Evolutionary conservation across 306 rosid species (phyloP).

Genomic region (Datisca glomerata): DNA sequence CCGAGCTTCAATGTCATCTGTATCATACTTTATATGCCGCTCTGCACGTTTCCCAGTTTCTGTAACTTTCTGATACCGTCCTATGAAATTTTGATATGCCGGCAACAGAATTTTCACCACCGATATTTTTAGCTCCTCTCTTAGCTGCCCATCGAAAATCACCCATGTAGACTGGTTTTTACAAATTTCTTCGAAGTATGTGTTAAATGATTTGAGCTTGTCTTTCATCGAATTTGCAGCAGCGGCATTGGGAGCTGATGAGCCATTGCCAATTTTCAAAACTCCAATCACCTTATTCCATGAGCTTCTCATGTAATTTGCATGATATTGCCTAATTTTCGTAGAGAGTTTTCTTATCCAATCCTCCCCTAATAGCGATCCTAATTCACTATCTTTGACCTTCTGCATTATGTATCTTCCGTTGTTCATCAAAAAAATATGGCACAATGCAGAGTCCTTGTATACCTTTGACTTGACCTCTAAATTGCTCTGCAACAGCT

Average conservation of each 20-base stretch:
- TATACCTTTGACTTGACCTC: conserved; percentile 69
- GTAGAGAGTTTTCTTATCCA: conserved; percentile 79
- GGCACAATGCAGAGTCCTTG: conserved; percentile 44
- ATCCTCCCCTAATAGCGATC: conserved; percentile 61
- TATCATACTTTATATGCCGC: conserved; percentile 38
- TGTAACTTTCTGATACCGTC: conserved; percentile 33
- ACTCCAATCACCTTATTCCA: conserved; percentile 61
- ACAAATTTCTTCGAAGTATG: conserved; percentile 57
- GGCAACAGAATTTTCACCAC: conserved; percentile 45
- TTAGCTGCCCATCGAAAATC: conserved; percentile 54
- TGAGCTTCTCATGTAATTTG: conserved; percentile 61
- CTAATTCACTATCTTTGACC: conserved; percentile 63
- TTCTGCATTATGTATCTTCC: conserved; percentile 67
- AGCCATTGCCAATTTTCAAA: conserved; percentile 47
- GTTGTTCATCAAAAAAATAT: conserved; percentile 73
- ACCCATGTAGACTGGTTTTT: conserved; percentile 58
- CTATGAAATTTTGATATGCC: conserved; percentile 55
- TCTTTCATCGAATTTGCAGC: conserved; percentile 46
- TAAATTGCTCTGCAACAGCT: conserved; percentile 58
- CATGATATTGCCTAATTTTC: conserved; percentile 47
- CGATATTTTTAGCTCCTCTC: conserved; percentile 55
- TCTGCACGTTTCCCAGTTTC: conserved; percentile 52
- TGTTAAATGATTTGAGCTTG: conserved; percentile 52
- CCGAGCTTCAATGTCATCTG: conserved; percentile 43
- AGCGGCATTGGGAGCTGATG: conserved; percentile 29